phyloP scores from a whole-genome alignment of 2,329 filamentous ascomycete genomes.

The Nemania serpens region DNA sequence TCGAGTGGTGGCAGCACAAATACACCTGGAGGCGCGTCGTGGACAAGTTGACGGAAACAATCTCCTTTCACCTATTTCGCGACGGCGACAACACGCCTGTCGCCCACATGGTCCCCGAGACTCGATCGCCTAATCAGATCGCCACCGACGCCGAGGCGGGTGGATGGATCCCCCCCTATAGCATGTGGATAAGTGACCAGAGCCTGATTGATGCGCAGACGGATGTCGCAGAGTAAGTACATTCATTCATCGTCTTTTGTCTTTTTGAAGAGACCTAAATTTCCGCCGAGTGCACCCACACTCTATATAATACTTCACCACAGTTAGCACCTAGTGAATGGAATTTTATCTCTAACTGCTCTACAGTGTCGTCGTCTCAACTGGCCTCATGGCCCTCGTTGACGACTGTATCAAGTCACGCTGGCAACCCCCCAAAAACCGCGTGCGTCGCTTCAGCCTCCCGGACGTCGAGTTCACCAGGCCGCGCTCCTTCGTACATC shows the following conservation, averaged over 20 bases:
- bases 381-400: slow-evolving; percentile 85
- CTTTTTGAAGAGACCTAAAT: not conserved
- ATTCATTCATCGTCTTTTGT: slow-evolving; percentile 13
- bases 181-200: slow-evolving; percentile 85
- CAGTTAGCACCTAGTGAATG: not conserved
- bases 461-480: slow-evolving; percentile 41
- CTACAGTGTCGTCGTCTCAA: slow-evolving; percentile 79
- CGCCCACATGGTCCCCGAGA: slow-evolving; percentile 84
- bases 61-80: slow-evolving; percentile 81
- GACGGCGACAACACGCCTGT: slow-evolving; percentile 66
- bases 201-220: slow-evolving; percentile 69
- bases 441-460: slow-evolving; percentile 46
- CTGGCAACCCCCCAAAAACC: slow-evolving; percentile 60
- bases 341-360: slow-evolving; percentile 31
- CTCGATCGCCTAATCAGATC: slow-evolving; percentile 71
- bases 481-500: slow-evolving; percentile 45
- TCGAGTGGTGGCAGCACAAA: slow-evolving; percentile 87
- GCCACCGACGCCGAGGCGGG: slow-evolving; percentile 75
- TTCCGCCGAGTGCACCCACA: not conserved
- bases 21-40: slow-evolving; percentile 83
- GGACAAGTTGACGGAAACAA: slow-evolving; percentile 68
- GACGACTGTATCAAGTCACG: slow-evolving; percentile 88
- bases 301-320: not conserved
- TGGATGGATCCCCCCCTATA: slow-evolving; percentile 88
- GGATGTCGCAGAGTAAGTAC: slow-evolving; percentile 82